A percentile compares a stretch with the other conserved stretches of the same genome.
These are phyloP conservation scores for Melanopsichium pennsylvanicum DNA, from an alignment of 1,284 basidiomycete genomes.

Conservation along the genomic window DNA sequence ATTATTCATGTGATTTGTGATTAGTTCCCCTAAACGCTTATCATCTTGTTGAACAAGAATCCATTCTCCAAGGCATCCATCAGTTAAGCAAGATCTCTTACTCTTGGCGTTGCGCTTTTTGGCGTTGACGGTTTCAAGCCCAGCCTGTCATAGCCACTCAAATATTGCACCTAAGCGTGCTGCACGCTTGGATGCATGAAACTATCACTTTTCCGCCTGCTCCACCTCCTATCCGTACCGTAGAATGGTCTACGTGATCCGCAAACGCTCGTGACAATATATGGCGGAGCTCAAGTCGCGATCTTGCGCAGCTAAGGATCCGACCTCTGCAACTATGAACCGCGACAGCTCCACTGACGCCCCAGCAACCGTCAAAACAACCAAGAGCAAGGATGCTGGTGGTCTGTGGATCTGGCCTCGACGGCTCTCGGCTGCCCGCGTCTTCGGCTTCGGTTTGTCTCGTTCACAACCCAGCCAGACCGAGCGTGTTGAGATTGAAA, in stretches of 20 bases:
- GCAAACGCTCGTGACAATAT: too few relatives aligned
- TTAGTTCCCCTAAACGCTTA: too few relatives aligned
- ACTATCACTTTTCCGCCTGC: too few relatives aligned
- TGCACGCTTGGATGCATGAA: too few relatives aligned
- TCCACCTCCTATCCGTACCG: too few relatives aligned
- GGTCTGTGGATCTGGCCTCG: conserved; percentile 24
- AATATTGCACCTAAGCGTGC: too few relatives aligned
- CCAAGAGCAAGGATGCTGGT: conserved; percentile 4
- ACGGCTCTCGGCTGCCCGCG: conserved; percentile 3
- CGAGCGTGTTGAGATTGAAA: background rate
- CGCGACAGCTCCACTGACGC: background rate
- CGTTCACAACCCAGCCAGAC: background rate
- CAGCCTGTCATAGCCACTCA: conserved; percentile 15
- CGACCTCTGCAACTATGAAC: too few relatives aligned
- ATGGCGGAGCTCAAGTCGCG: too few relatives aligned
- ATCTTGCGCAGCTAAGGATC: background rate
- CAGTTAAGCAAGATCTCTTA: background rate
- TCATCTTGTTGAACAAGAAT: background rate
- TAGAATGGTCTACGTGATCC: too few relatives aligned
- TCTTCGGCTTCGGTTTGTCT: conserved; percentile 4
- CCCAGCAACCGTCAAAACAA: background rate
- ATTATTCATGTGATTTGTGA: too few relatives aligned
- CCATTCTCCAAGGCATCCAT: background rate
- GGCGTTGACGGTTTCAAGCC: conserved; percentile 20
- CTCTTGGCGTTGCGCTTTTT: background rate